phyloP scores from a whole-genome alignment of 345 rosid species.

The Orychophragmus violaceus region DNA sequence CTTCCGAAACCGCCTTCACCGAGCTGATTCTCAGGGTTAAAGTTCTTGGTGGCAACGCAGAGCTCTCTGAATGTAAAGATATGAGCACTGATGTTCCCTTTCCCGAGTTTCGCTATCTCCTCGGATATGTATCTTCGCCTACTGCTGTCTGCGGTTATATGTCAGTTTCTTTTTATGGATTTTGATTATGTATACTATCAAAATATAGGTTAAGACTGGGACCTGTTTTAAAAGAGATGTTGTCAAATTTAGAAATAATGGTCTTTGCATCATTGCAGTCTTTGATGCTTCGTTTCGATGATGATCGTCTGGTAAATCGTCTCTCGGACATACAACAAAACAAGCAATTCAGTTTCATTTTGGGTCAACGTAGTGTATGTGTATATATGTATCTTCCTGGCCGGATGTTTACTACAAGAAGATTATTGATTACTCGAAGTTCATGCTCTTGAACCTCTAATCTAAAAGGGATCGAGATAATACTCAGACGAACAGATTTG shows the following conservation, averaged over 20 bases:
- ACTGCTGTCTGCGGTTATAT: constrained; percentile 53
- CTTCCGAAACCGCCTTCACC: constrained; percentile 99
- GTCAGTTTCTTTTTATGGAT: background rate
- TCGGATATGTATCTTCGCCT: constrained; percentile 62
- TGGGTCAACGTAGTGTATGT: constrained; percentile 6
- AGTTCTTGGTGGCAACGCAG: constrained; percentile 57
- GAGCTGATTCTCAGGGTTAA: constrained; percentile 53
- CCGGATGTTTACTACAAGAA: constrained; percentile 22
- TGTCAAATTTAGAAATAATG: constrained; percentile 51
- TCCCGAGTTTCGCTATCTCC: constrained; percentile 57
- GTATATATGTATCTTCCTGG: constrained; percentile 28
- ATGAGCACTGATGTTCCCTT: constrained; percentile 58
- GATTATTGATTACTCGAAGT: constrained; percentile 28
- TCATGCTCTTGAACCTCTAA: constrained; percentile 27
- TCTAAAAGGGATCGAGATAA: constrained; percentile 19
- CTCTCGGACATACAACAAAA: constrained; percentile 54
- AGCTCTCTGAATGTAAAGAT: constrained; percentile 65
- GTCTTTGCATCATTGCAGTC: constrained; percentile 50
- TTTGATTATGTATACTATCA: too few species aligned
- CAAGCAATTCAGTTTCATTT: constrained; percentile 35
- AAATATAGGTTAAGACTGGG: background rate
- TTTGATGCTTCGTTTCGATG: constrained; percentile 52
- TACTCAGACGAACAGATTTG: constrained; percentile 10
- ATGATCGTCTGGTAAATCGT: constrained; percentile 40
- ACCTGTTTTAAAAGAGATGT: constrained; percentile 83